Percentiles rank a stretch among this genome's conserved stretches.
Conservation (phyloP, 2,329 filamentous ascomycete genomes). For the Hymenoscyphus linearis region DNA sequence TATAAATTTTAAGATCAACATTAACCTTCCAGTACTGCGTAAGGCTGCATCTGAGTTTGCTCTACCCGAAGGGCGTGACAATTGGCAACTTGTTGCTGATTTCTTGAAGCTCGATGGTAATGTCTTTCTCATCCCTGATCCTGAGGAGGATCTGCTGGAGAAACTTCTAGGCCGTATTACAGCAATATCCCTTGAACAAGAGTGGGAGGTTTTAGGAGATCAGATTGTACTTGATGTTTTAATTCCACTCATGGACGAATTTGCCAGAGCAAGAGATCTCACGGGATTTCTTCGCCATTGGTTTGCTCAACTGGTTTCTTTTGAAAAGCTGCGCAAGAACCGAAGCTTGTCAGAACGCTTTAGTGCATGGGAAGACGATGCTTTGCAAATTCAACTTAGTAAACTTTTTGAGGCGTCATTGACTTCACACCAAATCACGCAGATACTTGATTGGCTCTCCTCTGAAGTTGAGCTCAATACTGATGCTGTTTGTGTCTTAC, state of each 20-base stretch:
- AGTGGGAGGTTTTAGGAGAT: constrained; percentile 20
- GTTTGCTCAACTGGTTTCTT: constrained; percentile 30
- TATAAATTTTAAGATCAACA: constrained; percentile 31
- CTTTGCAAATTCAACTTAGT: constrained; percentile 23
- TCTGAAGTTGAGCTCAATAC: constrained; percentile 22
- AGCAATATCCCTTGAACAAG: constrained; percentile 15
- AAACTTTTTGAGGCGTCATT: constrained; percentile 35
- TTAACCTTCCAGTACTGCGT: constrained; percentile 33
- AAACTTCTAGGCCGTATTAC: constrained; percentile 33
- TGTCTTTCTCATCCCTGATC: constrained; percentile 38
- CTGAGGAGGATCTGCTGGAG: constrained; percentile 27
- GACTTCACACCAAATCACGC: constrained; percentile 34
- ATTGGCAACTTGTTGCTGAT: constrained; percentile 39
- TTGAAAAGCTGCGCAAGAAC: constrained; percentile 25
- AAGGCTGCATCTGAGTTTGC: constrained; percentile 29
- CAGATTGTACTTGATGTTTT: constrained; percentile 33
- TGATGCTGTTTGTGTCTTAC: constrained; percentile 31
- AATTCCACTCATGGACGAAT: constrained; percentile 38
- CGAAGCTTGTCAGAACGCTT: constrained; percentile 8
- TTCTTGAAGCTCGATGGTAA: constrained; percentile 42
- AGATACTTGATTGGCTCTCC: constrained; percentile 34
- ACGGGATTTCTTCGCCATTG: constrained; percentile 37
- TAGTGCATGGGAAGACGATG: constrained; percentile 31
- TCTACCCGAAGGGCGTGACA: constrained; percentile 23
- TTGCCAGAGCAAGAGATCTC: constrained; percentile 37